phyloP scores from a whole-genome alignment of 805 yeast genomes.

The Metschnikowia aberdeeniae region DNA sequence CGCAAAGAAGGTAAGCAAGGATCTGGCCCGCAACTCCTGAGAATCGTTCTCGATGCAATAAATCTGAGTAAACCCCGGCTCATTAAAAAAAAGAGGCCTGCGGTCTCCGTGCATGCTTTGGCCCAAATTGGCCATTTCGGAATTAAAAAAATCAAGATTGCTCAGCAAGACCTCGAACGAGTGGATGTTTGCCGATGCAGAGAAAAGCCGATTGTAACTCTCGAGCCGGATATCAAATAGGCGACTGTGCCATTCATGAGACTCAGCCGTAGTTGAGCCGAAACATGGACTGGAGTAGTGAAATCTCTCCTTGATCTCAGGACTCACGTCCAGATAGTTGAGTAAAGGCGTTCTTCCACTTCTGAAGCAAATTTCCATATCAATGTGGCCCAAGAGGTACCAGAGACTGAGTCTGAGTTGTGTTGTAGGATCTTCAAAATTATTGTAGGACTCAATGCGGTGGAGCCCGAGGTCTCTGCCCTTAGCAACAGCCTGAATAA shows the following conservation, averaged over 20 bases:
- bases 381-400: constrained; percentile 46
- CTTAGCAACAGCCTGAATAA: constrained; percentile 45
- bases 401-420: constrained; percentile 40
- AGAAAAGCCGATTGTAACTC: constrained; percentile 30
- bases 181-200: constrained; percentile 24
- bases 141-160: constrained; percentile 26
- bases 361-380: constrained; percentile 41
- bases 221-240: constrained; percentile 22
- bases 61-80: constrained; percentile 9
- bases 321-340: constrained; percentile 32
- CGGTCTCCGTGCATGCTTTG: constrained; percentile 16
- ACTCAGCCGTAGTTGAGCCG: neutral
- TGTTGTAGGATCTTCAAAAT: constrained; percentile 13
- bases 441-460: constrained; percentile 40
- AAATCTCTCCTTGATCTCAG: constrained; percentile 6
- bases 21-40: constrained; percentile 15
- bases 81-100: constrained; percentile 12
- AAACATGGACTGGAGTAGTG: neutral
- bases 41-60: neutral
- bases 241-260: constrained; percentile 5
- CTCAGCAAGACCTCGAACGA: constrained; percentile 18
- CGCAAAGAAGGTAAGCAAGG: constrained; percentile 29
- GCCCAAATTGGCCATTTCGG: constrained; percentile 26
- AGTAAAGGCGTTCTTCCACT: constrained; percentile 48
- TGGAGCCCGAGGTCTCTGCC: constrained; percentile 59